These are phyloP conservation scores for Ilyonectria destructans DNA, from an alignment of 2,329 filamentous ascomycete species.

Conservation along the genomic window DNA sequence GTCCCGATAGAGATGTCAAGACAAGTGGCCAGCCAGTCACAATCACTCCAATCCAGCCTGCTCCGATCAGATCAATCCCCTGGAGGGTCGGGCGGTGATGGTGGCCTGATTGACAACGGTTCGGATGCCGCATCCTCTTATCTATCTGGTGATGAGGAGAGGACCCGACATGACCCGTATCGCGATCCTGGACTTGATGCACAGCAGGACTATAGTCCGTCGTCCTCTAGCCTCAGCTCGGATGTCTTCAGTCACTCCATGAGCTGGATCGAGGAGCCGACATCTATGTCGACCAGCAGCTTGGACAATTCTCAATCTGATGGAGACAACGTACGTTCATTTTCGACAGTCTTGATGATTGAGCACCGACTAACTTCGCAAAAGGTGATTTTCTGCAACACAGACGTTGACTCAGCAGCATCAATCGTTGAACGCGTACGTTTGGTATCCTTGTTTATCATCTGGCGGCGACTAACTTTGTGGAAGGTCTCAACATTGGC, in stretches of 20 bases:
- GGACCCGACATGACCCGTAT: slow-evolving; percentile 25
- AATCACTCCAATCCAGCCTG: slow-evolving; percentile 33
- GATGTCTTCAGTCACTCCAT: slow-evolving; percentile 17
- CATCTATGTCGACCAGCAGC: background rate
- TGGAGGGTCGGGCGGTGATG: slow-evolving; percentile 11
- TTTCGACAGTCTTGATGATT: background rate
- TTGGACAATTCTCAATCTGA: slow-evolving; percentile 13
- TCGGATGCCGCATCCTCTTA: slow-evolving; percentile 27
- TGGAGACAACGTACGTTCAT: slow-evolving; percentile 41
- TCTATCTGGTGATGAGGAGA: slow-evolving; percentile 31
- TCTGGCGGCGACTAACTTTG: slow-evolving; percentile 35
- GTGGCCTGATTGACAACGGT: slow-evolving; percentile 9
- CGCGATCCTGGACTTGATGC: slow-evolving; percentile 40
- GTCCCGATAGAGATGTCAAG: slow-evolving; percentile 49
- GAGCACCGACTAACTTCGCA: slow-evolving; percentile 42
- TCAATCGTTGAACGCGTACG: slow-evolving; percentile 37
- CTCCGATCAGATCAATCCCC: slow-evolving; percentile 35
- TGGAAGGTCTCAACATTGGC: slow-evolving; percentile 35
- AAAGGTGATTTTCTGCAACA: slow-evolving; percentile 43
- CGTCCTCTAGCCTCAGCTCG: slow-evolving; percentile 28
- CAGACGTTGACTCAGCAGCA: slow-evolving; percentile 17
- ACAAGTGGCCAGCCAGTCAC: slow-evolving; percentile 39
- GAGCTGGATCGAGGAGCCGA: slow-evolving; percentile 11
- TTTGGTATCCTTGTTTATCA: background rate
- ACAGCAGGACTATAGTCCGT: slow-evolving; percentile 24